These are phyloP conservation scores for Boletus patriciae DNA, from an alignment of 768 basidiomycete species.

Conservation along the genomic window DNA sequence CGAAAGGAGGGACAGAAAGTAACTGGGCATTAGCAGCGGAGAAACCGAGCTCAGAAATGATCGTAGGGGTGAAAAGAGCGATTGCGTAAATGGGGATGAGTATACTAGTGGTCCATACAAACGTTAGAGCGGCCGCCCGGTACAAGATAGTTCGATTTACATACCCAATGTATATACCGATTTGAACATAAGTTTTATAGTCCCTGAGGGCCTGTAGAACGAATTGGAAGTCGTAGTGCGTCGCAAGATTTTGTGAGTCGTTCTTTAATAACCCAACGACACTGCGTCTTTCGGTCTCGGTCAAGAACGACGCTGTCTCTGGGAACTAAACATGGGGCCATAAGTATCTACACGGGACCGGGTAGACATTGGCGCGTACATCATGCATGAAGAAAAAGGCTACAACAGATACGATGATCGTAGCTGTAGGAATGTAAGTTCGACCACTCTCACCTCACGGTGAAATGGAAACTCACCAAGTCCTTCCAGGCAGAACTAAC, in stretches of 20 bases:
- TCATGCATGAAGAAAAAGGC: constrained; percentile 56
- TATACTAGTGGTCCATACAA: constrained; percentile 28
- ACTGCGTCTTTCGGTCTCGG: constrained; percentile 40
- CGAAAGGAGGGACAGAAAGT: constrained; percentile 52
- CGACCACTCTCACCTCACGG: background rate
- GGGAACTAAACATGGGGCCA: constrained; percentile 42
- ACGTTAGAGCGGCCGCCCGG: background rate
- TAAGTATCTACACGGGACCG: background rate
- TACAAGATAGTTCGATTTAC: background rate
- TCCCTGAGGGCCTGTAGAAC: constrained; percentile 50
- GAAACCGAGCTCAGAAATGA: constrained; percentile 51
- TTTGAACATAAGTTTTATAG: constrained; percentile 40
- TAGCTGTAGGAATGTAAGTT: constrained; percentile 16
- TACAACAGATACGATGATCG: constrained; percentile 15
- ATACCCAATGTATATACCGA: constrained; percentile 44
- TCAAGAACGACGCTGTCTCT: constrained; percentile 57
- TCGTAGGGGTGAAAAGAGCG: constrained; percentile 53
- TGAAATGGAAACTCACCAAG: constrained; percentile 14
- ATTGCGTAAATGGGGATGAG: constrained; percentile 49
- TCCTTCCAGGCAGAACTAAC: constrained; percentile 34
- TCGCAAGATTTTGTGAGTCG: constrained; percentile 46
- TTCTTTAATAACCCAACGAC: constrained; percentile 40
- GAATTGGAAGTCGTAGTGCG: constrained; percentile 45
- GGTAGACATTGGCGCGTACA: constrained; percentile 30
- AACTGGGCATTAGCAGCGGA: constrained; percentile 50